Base-by-base conservation (phyloP, 2,329 filamentous ascomycete species). In the Bipolaris sorokiniana region DNA sequence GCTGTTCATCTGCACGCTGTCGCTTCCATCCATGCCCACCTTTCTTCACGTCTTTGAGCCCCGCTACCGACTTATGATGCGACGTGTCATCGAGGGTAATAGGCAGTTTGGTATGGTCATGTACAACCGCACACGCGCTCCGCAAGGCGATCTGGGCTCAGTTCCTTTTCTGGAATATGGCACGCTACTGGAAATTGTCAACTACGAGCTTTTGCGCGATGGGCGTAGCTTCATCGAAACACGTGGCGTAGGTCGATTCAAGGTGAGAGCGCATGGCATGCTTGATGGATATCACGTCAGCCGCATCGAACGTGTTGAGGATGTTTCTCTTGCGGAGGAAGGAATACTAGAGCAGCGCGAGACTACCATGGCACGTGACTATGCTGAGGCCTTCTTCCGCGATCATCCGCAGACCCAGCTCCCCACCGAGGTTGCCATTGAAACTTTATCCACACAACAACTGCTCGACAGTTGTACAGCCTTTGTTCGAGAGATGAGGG, bases 41-140 rank as follows among this genome's bases (percentile, higher is more conserved):
- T 95, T 95, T 65, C 80, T 97, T 3, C 90, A 96, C 67, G 86
- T 97, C n/a, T 97, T 96, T 70, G 93, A 97, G 73, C 90, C 91
- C n/a, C 85, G 90, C 6, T 97, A 97, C 72, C 86, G 91, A 7
- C 81, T 95, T n/a, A 95, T 97, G 91, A 89, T 97, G 36, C 84
- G 89, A 45, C 86, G 92, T 34, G 89, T 87, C 0, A 80, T 96
- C 51, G 89, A 92, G 61, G 86, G 87, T 0, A 86, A 89, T 58
- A 82, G 86, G 13, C 90, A 86, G 22, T 97, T 97, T 69, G 93
- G 93, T 22, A 96, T 97, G 90, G 84, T 96, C 16, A 83, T 91
- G 69, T 87, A 88, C 61, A 90, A 88, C 64, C 79, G 81, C 44
- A 76, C 76, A n/a, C 76, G 79, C 22, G 75, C 80, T 56, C 71